Base-by-base conservation (phyloP, 257 asterid species). In the Coffea eugenioides region DNA sequence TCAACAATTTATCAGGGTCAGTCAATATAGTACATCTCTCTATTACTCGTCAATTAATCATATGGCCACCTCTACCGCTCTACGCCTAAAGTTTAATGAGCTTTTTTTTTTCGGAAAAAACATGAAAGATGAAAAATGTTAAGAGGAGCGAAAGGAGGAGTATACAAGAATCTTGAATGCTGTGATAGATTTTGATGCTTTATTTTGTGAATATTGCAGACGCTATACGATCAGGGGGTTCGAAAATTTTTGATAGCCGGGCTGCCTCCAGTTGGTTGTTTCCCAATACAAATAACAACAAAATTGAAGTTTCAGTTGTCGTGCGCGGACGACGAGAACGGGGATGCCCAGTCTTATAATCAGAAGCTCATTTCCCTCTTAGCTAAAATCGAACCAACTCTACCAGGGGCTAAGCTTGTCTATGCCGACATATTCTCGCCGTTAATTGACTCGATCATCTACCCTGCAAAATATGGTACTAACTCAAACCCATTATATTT, bases 191-290 rank as follows among this genome's bases (percentile, higher is more conserved):
- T n/a, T 3, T 18, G 41, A 54, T 74, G 13, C 2, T 6, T 64
- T 7, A 16, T 46, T 64, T 45, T 39, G 43, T 25, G 20, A 23
- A 16, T 27, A 18, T 20, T 54, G 46, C 81, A 83, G 86, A 10
- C 23, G 67, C 25, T 84, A 20, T 77, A 66, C 34, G 76, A 39
- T 18, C 20, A 43, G 25, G 88, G 85, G 46, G 34, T 83, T 41
- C 74, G 85, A n/a, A 85, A 79, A 43, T 43, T 85, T 9, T 6
- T 82, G 82, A 36, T 82, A 31, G 74, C 84, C 8, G 88, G 88
- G 46, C 57, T 85, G 36, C 88, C 88, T 65, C 88, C 88, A 4
- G 41, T 83, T 0, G 83, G 86, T 49, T 83, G 86, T 62, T 27
- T 27, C 51, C 81, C 83, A 16, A 64, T 31, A 51, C 81, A 75